A percentile compares a stretch with the other conserved stretches of the same genome.
phyloP scores from a whole-genome alignment of 2,329 filamentous ascomycete genomes.

The Botryotinia narcissicola region DNA sequence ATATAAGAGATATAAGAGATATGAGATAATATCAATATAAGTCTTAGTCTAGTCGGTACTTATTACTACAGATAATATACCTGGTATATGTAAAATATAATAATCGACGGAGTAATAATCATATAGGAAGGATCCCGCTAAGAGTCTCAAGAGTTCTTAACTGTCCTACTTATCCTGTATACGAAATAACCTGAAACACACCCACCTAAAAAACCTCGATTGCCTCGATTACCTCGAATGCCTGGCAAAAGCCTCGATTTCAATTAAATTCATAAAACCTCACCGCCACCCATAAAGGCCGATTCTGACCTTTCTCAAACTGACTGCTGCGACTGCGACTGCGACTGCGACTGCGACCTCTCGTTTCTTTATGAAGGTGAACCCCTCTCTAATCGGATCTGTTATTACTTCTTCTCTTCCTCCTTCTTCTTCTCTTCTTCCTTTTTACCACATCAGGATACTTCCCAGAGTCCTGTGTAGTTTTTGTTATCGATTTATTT shows the following conservation, averaged over 20 bases:
- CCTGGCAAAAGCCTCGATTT: slow-evolving; percentile 11
- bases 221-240: not conserved
- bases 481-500: not conserved
- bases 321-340: not conserved
- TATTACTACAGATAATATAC: not conserved
- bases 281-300: slow-evolving; percentile 28
- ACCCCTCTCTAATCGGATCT: slow-evolving; percentile 1
- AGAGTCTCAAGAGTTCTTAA: not conserved
- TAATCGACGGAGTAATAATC: not conserved
- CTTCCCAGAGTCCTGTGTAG: not conserved
- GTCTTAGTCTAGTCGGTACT: not conserved
- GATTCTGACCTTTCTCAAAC: slow-evolving; percentile 10
- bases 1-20: not conserved
- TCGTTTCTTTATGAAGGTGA: slow-evolving; percentile 5
- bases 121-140: slow-evolving; percentile 3
- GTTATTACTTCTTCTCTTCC: not conserved
- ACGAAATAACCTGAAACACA: slow-evolving; percentile 20
- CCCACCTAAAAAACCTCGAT: not conserved
- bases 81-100: not conserved
- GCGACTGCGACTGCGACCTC: slow-evolving; percentile 4
- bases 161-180: not conserved
- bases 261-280: slow-evolving; percentile 29
- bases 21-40: not conserved
- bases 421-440: not conserved
- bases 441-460: not conserved